Conservation (phyloP, 495 filamentous ascomycete genomes). For the Hypomontagnella monticulosa region DNA sequence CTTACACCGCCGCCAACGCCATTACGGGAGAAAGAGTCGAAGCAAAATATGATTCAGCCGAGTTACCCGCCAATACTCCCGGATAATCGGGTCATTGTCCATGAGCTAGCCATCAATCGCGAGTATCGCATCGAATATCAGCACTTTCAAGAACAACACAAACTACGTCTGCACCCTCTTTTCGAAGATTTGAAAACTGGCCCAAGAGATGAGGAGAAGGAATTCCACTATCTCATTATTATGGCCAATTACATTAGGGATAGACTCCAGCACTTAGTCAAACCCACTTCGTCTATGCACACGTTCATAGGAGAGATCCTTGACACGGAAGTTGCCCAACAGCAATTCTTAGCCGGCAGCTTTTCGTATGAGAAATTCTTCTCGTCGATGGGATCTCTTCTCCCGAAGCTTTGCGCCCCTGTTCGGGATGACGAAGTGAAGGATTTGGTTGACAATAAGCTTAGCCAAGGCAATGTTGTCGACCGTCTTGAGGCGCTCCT, state of each 20-base stretch:
- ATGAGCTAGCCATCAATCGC: slow-evolving; percentile 91
- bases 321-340: slow-evolving; percentile 78
- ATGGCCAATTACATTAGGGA: slow-evolving; percentile 85
- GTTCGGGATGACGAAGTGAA: slow-evolving; percentile 87
- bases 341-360: slow-evolving; percentile 78
- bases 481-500: slow-evolving; percentile 84
- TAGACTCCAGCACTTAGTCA: slow-evolving; percentile 84
- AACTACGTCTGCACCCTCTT: slow-evolving; percentile 67
- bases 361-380: slow-evolving; percentile 98
- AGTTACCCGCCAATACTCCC: slow-evolving; percentile 69
- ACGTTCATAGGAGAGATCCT: slow-evolving; percentile 85
- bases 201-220: slow-evolving; percentile 74
- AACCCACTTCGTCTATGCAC: slow-evolving; percentile 81
- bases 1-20: slow-evolving; percentile 57
- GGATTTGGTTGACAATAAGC: slow-evolving; percentile 74
- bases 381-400: slow-evolving; percentile 82
- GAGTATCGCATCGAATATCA: slow-evolving; percentile 70
- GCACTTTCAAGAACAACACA: slow-evolving; percentile 61
- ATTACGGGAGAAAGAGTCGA: slow-evolving; percentile 46
- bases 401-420: slow-evolving; percentile 95
- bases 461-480: slow-evolving; percentile 77
- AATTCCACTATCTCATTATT: slow-evolving; percentile 71
- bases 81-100: slow-evolving; percentile 84
- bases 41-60: slow-evolving; percentile 52
- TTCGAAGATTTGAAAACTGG: slow-evolving; percentile 80